phyloP scores from a whole-genome alignment of 176 grass and related monocot species.

The Musa troglodytarum region DNA sequence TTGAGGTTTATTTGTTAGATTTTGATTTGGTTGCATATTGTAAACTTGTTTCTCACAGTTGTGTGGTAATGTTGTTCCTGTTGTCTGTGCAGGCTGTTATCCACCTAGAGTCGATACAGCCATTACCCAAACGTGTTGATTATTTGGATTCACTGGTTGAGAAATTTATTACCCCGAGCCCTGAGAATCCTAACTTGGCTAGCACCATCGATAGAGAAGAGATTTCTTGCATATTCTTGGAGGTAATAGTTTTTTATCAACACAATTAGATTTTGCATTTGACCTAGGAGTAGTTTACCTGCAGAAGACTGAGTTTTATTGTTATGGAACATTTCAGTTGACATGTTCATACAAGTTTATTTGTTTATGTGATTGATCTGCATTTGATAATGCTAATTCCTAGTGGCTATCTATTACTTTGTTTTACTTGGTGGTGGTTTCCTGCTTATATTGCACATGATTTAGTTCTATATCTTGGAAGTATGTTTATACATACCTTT shows the following conservation, averaged over 20 bases:
- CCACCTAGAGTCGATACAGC: constrained; percentile 71
- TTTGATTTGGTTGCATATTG: background rate
- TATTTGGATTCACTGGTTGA: constrained; percentile 84
- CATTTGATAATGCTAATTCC: too few species aligned
- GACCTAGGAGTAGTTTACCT: too few species aligned
- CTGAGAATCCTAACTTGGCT: constrained; percentile 33
- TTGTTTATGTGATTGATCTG: too few species aligned
- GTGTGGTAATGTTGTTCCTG: background rate
- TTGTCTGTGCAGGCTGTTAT: constrained; percentile 59
- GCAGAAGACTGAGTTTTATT: too few species aligned
- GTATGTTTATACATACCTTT: too few species aligned
- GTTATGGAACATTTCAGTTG: too few species aligned
- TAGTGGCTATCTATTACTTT: too few species aligned
- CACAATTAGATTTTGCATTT: background rate
- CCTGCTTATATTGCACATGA: too few species aligned
- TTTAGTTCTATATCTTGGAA: too few species aligned
- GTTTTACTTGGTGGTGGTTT: too few species aligned
- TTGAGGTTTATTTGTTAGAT: constrained; percentile 47
- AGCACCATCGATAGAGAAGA: constrained; percentile 84
- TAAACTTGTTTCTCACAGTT: background rate
- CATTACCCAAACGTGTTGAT: constrained; percentile 53
- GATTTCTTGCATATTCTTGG: constrained; percentile 83
- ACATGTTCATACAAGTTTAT: too few species aligned
- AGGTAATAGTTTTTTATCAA: constrained; percentile 45
- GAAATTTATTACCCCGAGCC: constrained; percentile 55